Base-by-base conservation (phyloP, 306 rosid genomes). In the Vigna hirtella region DNA sequence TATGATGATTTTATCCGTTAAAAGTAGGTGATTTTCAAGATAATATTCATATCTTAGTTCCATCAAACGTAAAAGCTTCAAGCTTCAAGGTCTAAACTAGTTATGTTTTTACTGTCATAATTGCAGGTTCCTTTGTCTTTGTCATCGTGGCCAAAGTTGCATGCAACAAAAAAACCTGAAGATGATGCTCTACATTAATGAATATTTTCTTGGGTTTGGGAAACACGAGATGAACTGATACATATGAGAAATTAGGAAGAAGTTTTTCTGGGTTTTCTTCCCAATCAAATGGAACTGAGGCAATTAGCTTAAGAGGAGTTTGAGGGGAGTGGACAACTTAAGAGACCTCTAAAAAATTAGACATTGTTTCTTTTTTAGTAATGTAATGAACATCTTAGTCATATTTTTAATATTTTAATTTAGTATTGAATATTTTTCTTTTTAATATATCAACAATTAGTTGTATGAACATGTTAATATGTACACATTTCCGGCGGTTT, bases 281-380 rank as follows among this genome's bases (percentile, higher is more conserved):
- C 97, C 97, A 93, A 48, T 69, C 53, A 81, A 93, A 93, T 34
- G 96, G 97, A 59, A 93, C 82, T 18, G 93, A 90, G 34, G 96
- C 96, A 34, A 85, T 67, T 43, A 69, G 88, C 83, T 87, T 90
- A 70, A 78, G 72, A 36, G 86, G 84, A 28, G 76, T 59, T 51
- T 62, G 43, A 8, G 90, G 86, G 74, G 79, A 47, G 2, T 77
- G 68, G 13, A 8, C 42, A 75, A 61, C 30, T 20, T 78, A 76
- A 81, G 84, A 20, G n/a, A 18, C 16, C 42, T 53, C 80, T 32
- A 18, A 18, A 18, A 18, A 18, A 18, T 18, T 18, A 18, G 18
- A 18, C 18, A 18, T 18, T 18, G 18, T 18, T 18, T 18, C 18
- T 18, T 18, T 18, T 18, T 18, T 18, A 18, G 0, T 18, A 18